Evolutionary conservation across 257 asterid species (phyloP).

Genomic region (Apocynum venetum): DNA sequence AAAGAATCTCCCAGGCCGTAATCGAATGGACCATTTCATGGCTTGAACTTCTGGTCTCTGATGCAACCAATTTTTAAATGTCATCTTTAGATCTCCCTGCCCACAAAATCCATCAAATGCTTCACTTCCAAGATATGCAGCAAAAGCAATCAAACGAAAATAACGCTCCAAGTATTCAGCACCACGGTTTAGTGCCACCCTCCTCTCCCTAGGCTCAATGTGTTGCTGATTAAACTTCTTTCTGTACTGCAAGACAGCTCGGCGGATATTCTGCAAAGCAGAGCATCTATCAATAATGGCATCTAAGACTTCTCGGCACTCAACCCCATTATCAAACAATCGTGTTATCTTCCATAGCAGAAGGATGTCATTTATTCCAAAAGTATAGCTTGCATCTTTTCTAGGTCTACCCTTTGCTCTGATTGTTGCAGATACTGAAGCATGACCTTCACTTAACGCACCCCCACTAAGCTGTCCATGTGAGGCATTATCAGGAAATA

Average conservation of each 20-base stretch:
- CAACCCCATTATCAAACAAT: conserved; percentile 95
- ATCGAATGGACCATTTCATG: conserved; percentile 96
- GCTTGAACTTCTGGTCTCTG: conserved; percentile 96
- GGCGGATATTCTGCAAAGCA: conserved; percentile 92
- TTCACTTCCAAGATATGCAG: conserved; percentile 95
- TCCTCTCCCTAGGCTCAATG: conserved; percentile 93
- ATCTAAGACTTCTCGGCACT: conserved; percentile 94
- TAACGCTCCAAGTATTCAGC: conserved; percentile 99
- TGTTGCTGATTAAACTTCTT: conserved; percentile 85
- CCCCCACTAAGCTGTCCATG: conserved; percentile 36
- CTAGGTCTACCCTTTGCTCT: conserved; percentile 37
- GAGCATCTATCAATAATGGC: conserved; percentile 91
- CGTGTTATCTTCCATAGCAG: conserved; percentile 89
- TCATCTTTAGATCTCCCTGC: conserved; percentile 72
- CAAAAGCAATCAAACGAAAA: conserved; percentile 94
- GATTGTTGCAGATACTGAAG: conserved; percentile 34
- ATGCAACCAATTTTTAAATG: conserved; percentile 87
- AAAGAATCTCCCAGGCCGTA: conserved; percentile 93
- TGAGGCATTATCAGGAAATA: conserved; percentile 46
- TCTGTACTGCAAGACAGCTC: conserved; percentile 93
- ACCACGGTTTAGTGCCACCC: conserved; percentile 93
- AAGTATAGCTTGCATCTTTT: conserved; percentile 52
- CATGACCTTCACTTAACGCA: conserved; percentile 42
- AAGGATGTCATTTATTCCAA: conserved; percentile 92
- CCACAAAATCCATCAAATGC: conserved; percentile 94